Conservation (phyloP, 1,139 yeast species). For the Kodamaea alishanica region DNA sequence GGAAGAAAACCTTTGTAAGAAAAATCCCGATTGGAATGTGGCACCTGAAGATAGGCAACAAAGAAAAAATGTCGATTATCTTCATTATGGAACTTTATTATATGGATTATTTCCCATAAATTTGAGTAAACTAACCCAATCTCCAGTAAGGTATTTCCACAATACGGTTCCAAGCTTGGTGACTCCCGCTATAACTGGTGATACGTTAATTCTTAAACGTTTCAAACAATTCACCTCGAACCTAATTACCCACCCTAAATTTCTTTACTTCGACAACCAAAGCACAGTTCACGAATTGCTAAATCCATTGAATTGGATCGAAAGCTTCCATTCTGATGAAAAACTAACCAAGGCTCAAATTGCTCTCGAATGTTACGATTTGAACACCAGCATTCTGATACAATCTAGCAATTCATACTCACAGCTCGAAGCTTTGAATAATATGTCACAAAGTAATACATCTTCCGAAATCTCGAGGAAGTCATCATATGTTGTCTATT, state of each 20-base stretch:
- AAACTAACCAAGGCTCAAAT: conserved; percentile 18
- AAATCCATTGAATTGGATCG: conserved; percentile 36
- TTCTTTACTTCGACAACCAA: conserved; percentile 25
- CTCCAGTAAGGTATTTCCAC: too few species aligned
- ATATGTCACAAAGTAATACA: too few species aligned
- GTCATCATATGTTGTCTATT: conserved; percentile 26
- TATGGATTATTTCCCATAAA: conserved; percentile 38
- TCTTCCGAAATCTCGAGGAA: conserved; percentile 16
- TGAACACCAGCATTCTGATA: conserved; percentile 15
- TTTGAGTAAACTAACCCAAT: neutral
- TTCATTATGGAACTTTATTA: conserved; percentile 37
- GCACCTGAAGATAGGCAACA: neutral
- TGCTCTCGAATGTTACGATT: conserved; percentile 29
- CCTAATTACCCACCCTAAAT: conserved; percentile 49
- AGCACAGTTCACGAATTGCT: conserved; percentile 40
- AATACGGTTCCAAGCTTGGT: too few species aligned
- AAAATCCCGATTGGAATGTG: conserved; percentile 1
- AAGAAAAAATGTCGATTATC: conserved; percentile 1
- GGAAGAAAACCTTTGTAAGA: conserved; percentile 17
- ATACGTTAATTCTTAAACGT: too few species aligned
- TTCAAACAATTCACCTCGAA: neutral
- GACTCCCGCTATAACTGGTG: too few species aligned
- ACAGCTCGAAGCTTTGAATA: neutral
- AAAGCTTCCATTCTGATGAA: conserved; percentile 14
- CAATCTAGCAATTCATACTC: neutral